A percentile compares a stretch with the other conserved stretches of the same genome.
phyloP scores from a whole-genome alignment of 1,284 basidiomycete genomes.

The Rhodotorula mucilaginosa region DNA sequence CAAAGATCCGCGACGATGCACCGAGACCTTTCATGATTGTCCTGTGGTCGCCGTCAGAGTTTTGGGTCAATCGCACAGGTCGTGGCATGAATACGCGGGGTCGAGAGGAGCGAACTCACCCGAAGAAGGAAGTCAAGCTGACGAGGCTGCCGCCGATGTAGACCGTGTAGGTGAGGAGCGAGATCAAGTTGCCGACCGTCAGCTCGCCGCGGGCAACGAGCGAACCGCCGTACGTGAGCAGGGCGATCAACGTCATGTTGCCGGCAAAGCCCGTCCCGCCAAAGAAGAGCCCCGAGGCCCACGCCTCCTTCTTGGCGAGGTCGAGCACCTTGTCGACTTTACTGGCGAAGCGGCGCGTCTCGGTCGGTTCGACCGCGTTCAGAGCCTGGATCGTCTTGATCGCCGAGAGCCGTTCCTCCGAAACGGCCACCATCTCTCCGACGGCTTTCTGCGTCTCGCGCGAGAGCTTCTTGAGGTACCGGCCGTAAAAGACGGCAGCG shows the following conservation, averaged over 20 bases:
- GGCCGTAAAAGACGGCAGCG: conserved; percentile 93
- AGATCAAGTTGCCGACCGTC: conserved; percentile 85
- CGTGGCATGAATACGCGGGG: neutral
- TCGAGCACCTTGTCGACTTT: conserved; percentile 68
- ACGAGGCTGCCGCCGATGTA: conserved; percentile 46
- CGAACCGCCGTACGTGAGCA: conserved; percentile 90
- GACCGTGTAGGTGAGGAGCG: conserved; percentile 80
- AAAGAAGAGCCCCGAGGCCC: conserved; percentile 81
- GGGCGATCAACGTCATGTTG: conserved; percentile 82
- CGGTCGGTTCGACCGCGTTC: conserved; percentile 69
- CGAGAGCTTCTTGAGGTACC: conserved; percentile 87
- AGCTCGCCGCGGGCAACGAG: conserved; percentile 84
- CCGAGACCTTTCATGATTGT: conserved; percentile 70
- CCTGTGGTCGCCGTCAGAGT: neutral
- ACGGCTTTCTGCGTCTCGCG: conserved; percentile 77
- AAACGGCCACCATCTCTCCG: conserved; percentile 52
- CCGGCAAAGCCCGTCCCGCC: conserved; percentile 60
- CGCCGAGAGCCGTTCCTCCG: conserved; percentile 88
- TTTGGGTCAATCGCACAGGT: too few relatives aligned
- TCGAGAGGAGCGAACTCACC: conserved; percentile 22
- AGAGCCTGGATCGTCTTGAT: conserved; percentile 90
- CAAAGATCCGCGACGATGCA: conserved; percentile 88
- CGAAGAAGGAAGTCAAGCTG: conserved; percentile 52
- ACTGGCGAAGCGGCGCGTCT: conserved; percentile 57
- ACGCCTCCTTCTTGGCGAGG: conserved; percentile 81